Base-by-base conservation (phyloP, 2,329 filamentous ascomycete species). In the Chrysosporium queenslandicum region DNA sequence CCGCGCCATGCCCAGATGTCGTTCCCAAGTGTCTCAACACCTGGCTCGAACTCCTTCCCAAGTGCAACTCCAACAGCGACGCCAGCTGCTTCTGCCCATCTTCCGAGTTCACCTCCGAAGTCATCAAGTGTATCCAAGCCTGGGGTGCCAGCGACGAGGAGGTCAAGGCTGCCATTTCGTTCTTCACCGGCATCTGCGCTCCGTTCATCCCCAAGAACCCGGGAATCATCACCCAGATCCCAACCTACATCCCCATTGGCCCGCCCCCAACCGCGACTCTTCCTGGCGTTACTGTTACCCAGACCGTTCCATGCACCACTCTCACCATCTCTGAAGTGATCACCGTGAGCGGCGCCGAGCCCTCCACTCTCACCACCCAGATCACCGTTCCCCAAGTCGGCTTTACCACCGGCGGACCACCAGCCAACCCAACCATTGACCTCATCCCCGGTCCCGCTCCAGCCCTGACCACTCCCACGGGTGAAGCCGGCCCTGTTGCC, bases 11-110 rank as follows among this genome's bases (percentile, higher is more conserved):
- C 71, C 88, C 89, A 53, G 71, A 75, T 23, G 79, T 90, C 45
- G 83, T 96, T 46, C 90, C 91, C 58, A 81, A 81, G 65, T 97
- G 91, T 76, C 74, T 97, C 72, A 92, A 91, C 79, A 94, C 89
- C 63, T 96, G 88, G 87, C 72, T 94, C 63, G 79, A 80, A 66
- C 71, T 77, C 56, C 59, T 68, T 9, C 79, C 85, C 47, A 74
- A 79, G 65, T 97, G 91, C 80, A 77, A 77, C 62, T 82, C 87
- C 73, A 95, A 95, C 82, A 83, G 85, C 40, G 87, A 95, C 65
- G 72, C 77, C 55, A 71, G 73, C 59, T 97, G 91, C 81, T 95
- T 87, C 83, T 97, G 91, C 81, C 85, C 86, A 60, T 79, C 85
- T 65, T 68, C 77, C 55, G 73, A 80, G 52, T 91, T 92, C 71